Evolutionary conservation across 305 asterid species (phyloP).

Genomic region (Vinca major): DNA sequence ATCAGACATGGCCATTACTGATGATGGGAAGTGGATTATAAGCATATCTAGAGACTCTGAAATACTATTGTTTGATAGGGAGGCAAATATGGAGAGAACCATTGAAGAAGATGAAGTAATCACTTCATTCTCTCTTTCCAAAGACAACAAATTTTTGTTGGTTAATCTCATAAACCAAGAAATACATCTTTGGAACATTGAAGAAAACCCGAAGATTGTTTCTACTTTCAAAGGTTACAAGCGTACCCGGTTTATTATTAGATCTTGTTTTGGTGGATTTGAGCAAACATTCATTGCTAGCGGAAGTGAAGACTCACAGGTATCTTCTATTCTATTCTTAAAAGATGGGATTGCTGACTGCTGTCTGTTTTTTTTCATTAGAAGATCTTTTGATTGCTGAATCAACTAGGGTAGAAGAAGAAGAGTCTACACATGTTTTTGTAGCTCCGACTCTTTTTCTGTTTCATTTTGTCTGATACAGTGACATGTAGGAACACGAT

Average conservation of each 20-base stretch:
- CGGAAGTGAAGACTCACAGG: constrained; percentile 43
- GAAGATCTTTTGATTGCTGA: neutral
- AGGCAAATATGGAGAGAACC: constrained; percentile 20
- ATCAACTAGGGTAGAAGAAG: neutral
- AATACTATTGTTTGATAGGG: constrained; percentile 28
- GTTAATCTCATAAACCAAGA: constrained; percentile 32
- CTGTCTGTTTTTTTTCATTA: neutral
- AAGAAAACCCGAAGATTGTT: constrained; percentile 22
- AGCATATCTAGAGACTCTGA: constrained; percentile 25
- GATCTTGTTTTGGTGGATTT: constrained; percentile 45
- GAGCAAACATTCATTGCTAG: constrained; percentile 39
- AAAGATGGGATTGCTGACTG: neutral
- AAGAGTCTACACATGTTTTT: neutral
- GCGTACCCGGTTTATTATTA: constrained; percentile 28
- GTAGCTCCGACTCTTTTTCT: neutral
- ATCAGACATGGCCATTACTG: constrained; percentile 31
- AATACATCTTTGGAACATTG: constrained; percentile 46
- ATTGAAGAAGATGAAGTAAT: constrained; percentile 30
- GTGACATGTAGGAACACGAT: neutral
- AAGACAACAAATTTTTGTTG: constrained; percentile 32
- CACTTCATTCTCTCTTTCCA: constrained; percentile 33
- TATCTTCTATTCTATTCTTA: constrained; percentile 8
- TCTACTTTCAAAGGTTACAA: constrained; percentile 32
- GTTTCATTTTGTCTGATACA: neutral
- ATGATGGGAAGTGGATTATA: constrained; percentile 31